Base-by-base conservation (phyloP, 352 stramenopile genomes). In the Phytophthora pini region DNA sequence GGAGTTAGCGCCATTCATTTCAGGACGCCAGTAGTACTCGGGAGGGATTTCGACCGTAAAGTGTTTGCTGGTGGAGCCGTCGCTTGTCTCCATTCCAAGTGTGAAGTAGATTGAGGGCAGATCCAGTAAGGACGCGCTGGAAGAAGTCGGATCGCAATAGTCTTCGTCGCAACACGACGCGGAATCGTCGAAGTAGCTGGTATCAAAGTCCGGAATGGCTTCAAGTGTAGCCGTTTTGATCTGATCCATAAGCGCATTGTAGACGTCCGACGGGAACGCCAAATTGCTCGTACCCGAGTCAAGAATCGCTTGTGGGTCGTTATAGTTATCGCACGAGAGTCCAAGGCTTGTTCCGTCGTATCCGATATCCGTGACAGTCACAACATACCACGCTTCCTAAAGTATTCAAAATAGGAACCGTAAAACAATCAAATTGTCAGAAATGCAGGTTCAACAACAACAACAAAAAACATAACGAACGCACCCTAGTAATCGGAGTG, bases 251-350 rank as follows among this genome's bases (percentile, higher is more conserved):
- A 95, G 71, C 5, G 85, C 75, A 29, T 89, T 90, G 64, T 95
- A 95, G 15, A 94, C 77, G 36, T 82, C 70, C 0, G 85, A 79
- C 9, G 87, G 83, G 60, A 95, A 89, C 17, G 84, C 78, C 44
- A 95, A 70, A 56, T 95, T 95, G 61, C 85, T 95, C 6, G 87
- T 93, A 9, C 87, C 87, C 2, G 85, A 93, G 57, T 95, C 87
- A 10, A 95, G 62, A 51, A 95, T 94, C 9, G 87, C 82, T 68
- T 94, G 67, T 20, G 87, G 87, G 0, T 87, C 70, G 52, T 95
- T 95, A 58, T 91, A 92, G 8, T 74, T 81, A 11, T 77, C 68
- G 63, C 87, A 95, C 3, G 75, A 66, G 6, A 94, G 50, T 1
- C 76, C 79, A 4, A 94, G 70, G 27, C 82, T 91, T 7, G 75